Conservation (phyloP, 75 land plant genomes). For the Azolla pinnata region DNA sequence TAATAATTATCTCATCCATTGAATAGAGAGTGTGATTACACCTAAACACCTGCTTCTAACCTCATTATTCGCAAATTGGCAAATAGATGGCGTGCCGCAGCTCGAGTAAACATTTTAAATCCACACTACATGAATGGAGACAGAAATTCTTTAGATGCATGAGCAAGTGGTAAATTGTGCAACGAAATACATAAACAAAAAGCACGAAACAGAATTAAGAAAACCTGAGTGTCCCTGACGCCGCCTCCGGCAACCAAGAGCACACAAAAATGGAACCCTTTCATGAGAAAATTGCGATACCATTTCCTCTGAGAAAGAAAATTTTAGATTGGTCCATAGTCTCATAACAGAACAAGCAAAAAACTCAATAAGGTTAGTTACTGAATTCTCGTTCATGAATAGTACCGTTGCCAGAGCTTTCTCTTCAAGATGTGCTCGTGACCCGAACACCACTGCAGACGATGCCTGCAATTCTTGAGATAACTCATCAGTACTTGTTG, state of each 20-base stretch:
- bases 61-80: constrained; percentile 72
- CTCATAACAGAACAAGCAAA: too few species aligned
- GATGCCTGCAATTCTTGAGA: constrained; percentile 29
- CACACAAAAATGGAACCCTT: constrained; percentile 91
- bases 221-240: constrained; percentile 85
- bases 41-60: constrained; percentile 16
- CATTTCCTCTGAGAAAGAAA: constrained; percentile 69
- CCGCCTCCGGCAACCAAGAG: constrained; percentile 86
- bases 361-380: too few species aligned
- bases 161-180: background rate
- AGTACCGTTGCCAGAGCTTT: constrained; percentile 89
- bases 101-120: constrained; percentile 95
- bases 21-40: too few species aligned
- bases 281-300: constrained; percentile 96
- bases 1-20: too few species aligned
- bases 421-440: constrained; percentile 96
- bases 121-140: constrained; percentile 76
- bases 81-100: constrained; percentile 84
- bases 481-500: constrained; percentile 5
- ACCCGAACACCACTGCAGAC: constrained; percentile 78
- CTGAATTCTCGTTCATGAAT: too few species aligned
- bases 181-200: background rate
- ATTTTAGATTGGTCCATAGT: too few species aligned
- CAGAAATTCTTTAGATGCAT: background rate
- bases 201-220: background rate